Conservation (phyloP, 176 grass and related monocot species). For the Calamus simplicifolius region DNA sequence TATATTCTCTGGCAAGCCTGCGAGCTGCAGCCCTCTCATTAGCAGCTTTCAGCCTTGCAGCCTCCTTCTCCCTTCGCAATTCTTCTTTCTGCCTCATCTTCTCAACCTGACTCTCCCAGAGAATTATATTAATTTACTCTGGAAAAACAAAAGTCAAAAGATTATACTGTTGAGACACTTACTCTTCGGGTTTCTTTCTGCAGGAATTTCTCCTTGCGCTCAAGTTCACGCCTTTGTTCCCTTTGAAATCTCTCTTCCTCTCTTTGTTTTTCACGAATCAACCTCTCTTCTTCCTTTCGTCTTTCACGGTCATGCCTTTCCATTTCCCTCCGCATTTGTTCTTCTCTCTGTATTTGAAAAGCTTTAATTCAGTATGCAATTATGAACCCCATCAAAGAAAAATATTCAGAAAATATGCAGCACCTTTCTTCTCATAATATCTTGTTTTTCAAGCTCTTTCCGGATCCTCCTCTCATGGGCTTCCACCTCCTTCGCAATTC, state of each 20-base stretch:
- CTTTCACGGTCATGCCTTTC: constrained; percentile 85
- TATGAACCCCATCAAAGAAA: not conserved
- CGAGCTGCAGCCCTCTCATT: constrained; percentile 87
- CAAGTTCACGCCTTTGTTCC: constrained; percentile 73
- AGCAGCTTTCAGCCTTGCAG: constrained; percentile 75
- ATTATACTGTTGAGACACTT: constrained; percentile 17
- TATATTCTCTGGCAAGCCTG: constrained; percentile 76
- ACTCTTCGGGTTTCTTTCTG: constrained; percentile 67
- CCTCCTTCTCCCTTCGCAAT: constrained; percentile 75
- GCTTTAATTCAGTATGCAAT: not conserved
- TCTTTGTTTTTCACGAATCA: constrained; percentile 66
- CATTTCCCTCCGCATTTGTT: constrained; percentile 78
- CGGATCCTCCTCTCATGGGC: constrained; percentile 79
- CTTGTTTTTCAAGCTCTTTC: constrained; percentile 93
- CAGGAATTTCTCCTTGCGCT: constrained; percentile 87
- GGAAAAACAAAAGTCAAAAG: not conserved
- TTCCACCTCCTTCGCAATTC: constrained; percentile 88
- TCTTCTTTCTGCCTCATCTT: constrained; percentile 91
- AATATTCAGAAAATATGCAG: constrained; percentile 13
- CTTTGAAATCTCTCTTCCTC: constrained; percentile 83
- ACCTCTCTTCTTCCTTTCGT: constrained; percentile 84
- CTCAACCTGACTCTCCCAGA: constrained; percentile 40
- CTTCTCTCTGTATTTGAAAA: constrained; percentile 57
- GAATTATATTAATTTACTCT: not conserved
- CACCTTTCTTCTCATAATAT: constrained; percentile 91